Evolutionary conservation across 805 yeast species (phyloP), one percentile per base, ranked within the genome.

Genomic region (Candida piceae): DNA sequence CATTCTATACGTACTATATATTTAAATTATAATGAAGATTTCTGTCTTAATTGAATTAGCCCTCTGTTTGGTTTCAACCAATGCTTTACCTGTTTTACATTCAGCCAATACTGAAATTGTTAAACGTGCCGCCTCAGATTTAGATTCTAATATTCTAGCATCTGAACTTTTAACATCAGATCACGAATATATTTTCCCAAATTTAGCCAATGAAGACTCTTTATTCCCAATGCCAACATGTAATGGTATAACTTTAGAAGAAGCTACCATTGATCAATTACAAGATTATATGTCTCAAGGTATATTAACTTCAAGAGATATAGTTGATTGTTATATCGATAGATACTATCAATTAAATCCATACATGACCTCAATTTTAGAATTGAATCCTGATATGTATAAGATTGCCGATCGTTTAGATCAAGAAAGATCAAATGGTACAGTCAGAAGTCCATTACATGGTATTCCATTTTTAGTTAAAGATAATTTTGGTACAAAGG

Each of bases 381-480:
- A 52, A 35, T 12, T 55, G 9, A 55, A 54, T 32, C 59, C 59
- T 3, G 58, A 55, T 31, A 40, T 45, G 24, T 37, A 50, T n/a
- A 16, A 46, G 7, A 55, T 54, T 40, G 60, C 58, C 6, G 21
- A 32, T 11, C 17, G 31, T 12, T 36, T 51, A 46, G 60, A 55
- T 34, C 44, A 42, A 20, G 60, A 55, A 35, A 39, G 60, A 30
- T 32, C 41, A n/a, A 34, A 34, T 16, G 55, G 55, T 20, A 38
- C 43, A 21, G 43, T 46, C 10, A 36, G 60, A 28, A 44, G 54
- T 3, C 57, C 59, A 6, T 31, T 55, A n/a, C 59, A 55, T 32
- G 60, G 59, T 18, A 52, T 54, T 26, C 60, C 60, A 16, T 55
- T 55, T 23, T 16, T 55, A 4, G 60, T 55, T 6, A 55, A 55